Percentiles rank a stretch among this genome's conserved stretches.
Conservation (phyloP, 768 basidiomycete species). For the Galerina marginata region DNA sequence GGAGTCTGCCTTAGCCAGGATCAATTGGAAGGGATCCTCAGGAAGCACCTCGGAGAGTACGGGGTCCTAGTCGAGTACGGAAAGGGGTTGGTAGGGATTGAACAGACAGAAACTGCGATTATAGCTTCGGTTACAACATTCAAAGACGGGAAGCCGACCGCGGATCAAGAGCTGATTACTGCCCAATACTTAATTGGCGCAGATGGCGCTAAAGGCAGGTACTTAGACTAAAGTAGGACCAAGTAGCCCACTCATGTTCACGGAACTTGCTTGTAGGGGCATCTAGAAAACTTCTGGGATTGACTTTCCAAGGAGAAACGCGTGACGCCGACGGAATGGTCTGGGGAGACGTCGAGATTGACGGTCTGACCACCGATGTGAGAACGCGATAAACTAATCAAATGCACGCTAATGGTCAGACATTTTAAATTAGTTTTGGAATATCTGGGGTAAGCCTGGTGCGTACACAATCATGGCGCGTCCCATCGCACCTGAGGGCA, state of each 20-base stretch:
- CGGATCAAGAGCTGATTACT: conserved; percentile 9
- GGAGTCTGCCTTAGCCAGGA: not conserved
- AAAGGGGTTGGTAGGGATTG: conserved; percentile 19
- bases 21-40: conserved; percentile 22
- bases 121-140: conserved; percentile 14
- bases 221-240: not conserved
- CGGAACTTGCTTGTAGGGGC: not conserved
- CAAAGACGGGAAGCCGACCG: conserved; percentile 16
- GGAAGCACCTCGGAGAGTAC: conserved; percentile 19
- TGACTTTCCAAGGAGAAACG: conserved; percentile 3
- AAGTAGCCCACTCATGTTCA: not conserved
- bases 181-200: not conserved
- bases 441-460: conserved; percentile 1
- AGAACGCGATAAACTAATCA: not conserved
- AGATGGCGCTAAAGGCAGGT: not conserved
- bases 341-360: conserved; percentile 2
- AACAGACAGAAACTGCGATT: conserved; percentile 19
- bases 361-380: not conserved
- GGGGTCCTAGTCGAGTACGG: conserved; percentile 24
- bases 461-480: not conserved
- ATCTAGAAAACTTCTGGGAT: not conserved
- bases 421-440: not conserved
- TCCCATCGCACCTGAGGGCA: not conserved
- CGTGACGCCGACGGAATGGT: conserved; percentile 1
- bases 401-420: no score